Percentiles rank a stretch among this genome's conserved stretches.
phyloP scores from a whole-genome alignment of 1,284 basidiomycete species.

The Ceratobasidium theobromae region DNA sequence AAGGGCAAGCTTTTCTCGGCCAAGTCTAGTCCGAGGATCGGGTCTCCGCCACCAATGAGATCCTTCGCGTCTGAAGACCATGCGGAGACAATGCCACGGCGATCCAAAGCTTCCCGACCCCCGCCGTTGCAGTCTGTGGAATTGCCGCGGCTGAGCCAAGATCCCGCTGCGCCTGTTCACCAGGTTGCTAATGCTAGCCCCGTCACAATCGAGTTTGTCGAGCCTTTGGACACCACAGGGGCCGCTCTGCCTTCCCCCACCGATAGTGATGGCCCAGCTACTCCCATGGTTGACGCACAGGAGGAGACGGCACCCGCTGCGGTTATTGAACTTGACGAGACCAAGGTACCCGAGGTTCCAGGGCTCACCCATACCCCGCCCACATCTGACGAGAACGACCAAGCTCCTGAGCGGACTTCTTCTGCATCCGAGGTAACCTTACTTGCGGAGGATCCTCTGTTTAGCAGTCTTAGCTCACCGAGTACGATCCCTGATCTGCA shows the following conservation, averaged over 20 bases:
- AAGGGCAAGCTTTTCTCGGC: constrained; percentile 13
- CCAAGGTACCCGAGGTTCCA: background rate
- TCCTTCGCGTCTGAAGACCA: background rate
- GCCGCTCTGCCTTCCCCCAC: background rate
- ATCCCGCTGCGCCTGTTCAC: background rate
- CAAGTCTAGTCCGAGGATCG: constrained; percentile 4
- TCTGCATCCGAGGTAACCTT: constrained; percentile 6
- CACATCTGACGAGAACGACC: constrained; percentile 4
- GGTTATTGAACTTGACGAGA: background rate
- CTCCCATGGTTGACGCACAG: background rate
- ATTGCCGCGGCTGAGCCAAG: background rate
- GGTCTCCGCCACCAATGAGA: background rate
- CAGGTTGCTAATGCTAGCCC: background rate
- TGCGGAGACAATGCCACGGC: background rate
- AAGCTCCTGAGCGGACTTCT: background rate
- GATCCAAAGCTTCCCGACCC: background rate
- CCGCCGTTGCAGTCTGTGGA: background rate
- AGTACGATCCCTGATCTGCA: constrained; percentile 3
- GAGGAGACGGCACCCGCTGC: background rate
- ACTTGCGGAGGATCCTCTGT: background rate
- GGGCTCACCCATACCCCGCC: constrained; percentile 8
- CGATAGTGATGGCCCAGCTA: constrained; percentile 7
- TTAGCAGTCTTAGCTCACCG: background rate
- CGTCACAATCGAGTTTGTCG: constrained; percentile 4
- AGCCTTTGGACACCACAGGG: background rate